A percentile compares a stretch with the other conserved stretches of the same genome.
phyloP scores from a whole-genome alignment of 2,329 filamentous ascomycete species.

The Boeremia lycopersici region DNA sequence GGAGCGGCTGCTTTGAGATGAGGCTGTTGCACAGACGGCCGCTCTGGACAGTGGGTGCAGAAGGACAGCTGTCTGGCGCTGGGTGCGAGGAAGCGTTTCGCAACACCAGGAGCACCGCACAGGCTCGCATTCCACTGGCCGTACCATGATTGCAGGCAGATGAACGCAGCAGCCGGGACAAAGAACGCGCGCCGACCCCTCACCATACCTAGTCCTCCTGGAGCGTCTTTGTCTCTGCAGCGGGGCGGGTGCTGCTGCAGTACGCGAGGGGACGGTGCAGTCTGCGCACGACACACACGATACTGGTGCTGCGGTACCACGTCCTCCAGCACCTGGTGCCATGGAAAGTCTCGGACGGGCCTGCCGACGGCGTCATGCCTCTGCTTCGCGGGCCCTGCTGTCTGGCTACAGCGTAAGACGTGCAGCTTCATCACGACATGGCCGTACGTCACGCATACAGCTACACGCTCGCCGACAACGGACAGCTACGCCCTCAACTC shows the following conservation, averaged over 20 bases:
- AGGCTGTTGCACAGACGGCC: constrained; percentile 21
- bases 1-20: constrained; percentile 8
- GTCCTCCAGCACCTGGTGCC: not conserved
- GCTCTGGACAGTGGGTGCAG: constrained; percentile 24
- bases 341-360: constrained; percentile 13
- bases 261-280: not conserved
- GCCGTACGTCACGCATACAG: not conserved
- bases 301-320: constrained; percentile 11
- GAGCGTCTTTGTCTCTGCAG: constrained; percentile 22
- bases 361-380: constrained; percentile 3
- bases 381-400: not conserved
- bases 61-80: constrained; percentile 21
- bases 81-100: constrained; percentile 3
- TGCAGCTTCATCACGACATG: not conserved
- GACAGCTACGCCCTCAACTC: not conserved
- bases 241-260: constrained; percentile 1
- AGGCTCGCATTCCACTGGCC: constrained; percentile 17
- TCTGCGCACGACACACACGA: constrained; percentile 15
- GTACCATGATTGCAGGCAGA: constrained; percentile 22
- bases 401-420: constrained; percentile 9
- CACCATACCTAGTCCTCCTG: constrained; percentile 14
- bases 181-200: constrained; percentile 7
- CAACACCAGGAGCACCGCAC: constrained; percentile 10
- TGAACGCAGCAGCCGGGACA: constrained; percentile 16
- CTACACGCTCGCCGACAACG: not conserved